Evolutionary conservation across 441 rosid genomes (phyloP).

Genomic region (Biscutella auriculata): DNA sequence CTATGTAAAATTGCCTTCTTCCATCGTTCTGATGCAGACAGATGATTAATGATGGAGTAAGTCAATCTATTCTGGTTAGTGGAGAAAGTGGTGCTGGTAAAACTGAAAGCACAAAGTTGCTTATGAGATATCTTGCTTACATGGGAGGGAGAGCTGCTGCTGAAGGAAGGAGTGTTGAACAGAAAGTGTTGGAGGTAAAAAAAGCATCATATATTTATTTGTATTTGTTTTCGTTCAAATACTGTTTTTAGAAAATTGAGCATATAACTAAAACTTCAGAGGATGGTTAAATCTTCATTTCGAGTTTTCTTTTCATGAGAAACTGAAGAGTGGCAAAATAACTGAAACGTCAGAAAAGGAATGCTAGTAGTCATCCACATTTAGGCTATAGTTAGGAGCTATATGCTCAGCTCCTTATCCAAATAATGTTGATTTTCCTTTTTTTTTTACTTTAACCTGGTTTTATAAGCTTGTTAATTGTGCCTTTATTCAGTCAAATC

Average conservation of each 20-base stretch:
- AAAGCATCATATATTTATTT: not conserved
- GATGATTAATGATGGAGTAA: slow-evolving; percentile 83
- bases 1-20: not conserved
- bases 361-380: slow-evolving; percentile 5
- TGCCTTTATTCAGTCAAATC: slow-evolving; percentile 77
- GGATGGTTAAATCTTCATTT: not conserved
- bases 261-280: not conserved
- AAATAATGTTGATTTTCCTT: not conserved
- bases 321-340: not conserved
- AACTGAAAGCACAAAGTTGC: slow-evolving; percentile 93
- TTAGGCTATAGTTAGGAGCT: slow-evolving; percentile 1
- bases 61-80: slow-evolving; percentile 91
- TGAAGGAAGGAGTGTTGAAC: slow-evolving; percentile 94
- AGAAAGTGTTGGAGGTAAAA: slow-evolving; percentile 90
- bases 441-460: not conserved
- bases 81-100: slow-evolving; percentile 99
- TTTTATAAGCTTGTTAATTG: slow-evolving; percentile 2
- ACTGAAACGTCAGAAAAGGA: not conserved
- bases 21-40: slow-evolving; percentile 35
- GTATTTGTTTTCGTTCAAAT: not conserved
- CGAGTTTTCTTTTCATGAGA: slow-evolving; percentile 2
- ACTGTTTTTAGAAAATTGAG: slow-evolving; percentile 7
- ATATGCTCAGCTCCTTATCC: not conserved
- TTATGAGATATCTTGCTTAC: slow-evolving; percentile 95
- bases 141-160: slow-evolving; percentile 97